These are phyloP conservation scores for Tetradesmus obliquus DNA, from an alignment of 139 green algal species.

Conservation along the genomic window DNA sequence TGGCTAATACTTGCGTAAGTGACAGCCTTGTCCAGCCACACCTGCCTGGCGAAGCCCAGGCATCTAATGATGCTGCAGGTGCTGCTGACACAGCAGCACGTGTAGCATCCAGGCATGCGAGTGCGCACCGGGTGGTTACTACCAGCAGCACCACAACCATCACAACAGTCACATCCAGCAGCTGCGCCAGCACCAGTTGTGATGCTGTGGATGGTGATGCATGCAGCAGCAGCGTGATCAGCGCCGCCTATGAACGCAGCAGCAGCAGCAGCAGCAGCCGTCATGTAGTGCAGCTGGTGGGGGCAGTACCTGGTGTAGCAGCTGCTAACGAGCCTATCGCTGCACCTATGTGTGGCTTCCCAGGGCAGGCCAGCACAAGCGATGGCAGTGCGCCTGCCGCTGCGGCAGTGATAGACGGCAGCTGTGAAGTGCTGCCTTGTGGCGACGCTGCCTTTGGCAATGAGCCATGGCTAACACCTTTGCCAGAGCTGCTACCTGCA, in stretches of 20 bases:
- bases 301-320: background rate
- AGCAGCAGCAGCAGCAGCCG: conserved; percentile 29
- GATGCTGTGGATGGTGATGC: background rate
- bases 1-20: background rate
- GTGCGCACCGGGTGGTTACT: background rate
- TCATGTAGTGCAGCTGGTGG: background rate
- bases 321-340: background rate
- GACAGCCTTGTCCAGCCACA: background rate
- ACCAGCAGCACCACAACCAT: conserved; percentile 7
- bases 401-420: background rate
- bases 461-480: background rate
- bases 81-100: background rate
- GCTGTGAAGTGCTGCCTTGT: background rate
- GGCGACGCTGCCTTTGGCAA: background rate
- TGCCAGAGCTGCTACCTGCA: background rate
- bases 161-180: conserved; percentile 8
- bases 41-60: background rate
- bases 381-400: background rate
- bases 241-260: background rate
- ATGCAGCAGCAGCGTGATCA: background rate
- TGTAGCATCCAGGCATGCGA: background rate
- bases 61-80: background rate
- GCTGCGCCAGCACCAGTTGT: background rate
- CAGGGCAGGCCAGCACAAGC: background rate
- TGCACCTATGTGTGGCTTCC: background rate